Percentiles rank a stretch among this genome's conserved stretches.
These are phyloP conservation scores for Cunninghamia lanceolata DNA, from an alignment of 75 land plant species.

Conservation along the genomic window DNA sequence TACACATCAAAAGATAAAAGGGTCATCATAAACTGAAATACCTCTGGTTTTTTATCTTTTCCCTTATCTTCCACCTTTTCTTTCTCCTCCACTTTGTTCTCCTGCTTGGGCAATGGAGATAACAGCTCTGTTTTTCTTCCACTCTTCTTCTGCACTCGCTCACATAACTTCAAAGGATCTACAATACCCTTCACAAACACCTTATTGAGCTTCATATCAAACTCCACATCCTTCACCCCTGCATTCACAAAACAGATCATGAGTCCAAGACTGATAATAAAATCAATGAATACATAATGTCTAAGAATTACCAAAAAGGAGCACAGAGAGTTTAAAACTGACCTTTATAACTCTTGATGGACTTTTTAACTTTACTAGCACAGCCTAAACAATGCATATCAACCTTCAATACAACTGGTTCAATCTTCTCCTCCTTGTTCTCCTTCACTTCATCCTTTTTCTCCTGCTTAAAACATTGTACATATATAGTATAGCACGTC, in stretches of 20 bases:
- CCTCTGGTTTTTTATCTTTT: conserved; percentile 35
- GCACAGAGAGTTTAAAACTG: background rate
- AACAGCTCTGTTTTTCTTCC: conserved; percentile 36
- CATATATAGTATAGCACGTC: background rate
- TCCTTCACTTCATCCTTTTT: conserved; percentile 19
- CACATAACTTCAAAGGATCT: conserved; percentile 46
- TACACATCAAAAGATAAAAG: background rate
- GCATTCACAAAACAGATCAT: background rate
- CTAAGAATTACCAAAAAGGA: background rate
- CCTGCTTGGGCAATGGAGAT: conserved; percentile 31
- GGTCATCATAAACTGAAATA: background rate
- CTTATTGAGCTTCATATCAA: conserved; percentile 3
- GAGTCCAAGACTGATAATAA: background rate
- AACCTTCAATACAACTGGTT: conserved; percentile 51
- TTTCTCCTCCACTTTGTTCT: conserved; percentile 17
- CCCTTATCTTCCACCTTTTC: conserved; percentile 15
- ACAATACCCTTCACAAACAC: conserved; percentile 56
- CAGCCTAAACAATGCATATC: conserved; percentile 72
- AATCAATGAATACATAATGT: background rate
- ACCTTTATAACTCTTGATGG: conserved; percentile 52
- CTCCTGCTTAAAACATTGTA: background rate
- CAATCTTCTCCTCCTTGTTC: conserved; percentile 9
- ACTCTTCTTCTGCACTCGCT: conserved; percentile 39
- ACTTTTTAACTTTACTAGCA: conserved; percentile 39
- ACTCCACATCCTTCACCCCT: background rate